Evolutionary conservation across 805 yeast genomes (phyloP).

Genomic region (Candida bentonensis): DNA sequence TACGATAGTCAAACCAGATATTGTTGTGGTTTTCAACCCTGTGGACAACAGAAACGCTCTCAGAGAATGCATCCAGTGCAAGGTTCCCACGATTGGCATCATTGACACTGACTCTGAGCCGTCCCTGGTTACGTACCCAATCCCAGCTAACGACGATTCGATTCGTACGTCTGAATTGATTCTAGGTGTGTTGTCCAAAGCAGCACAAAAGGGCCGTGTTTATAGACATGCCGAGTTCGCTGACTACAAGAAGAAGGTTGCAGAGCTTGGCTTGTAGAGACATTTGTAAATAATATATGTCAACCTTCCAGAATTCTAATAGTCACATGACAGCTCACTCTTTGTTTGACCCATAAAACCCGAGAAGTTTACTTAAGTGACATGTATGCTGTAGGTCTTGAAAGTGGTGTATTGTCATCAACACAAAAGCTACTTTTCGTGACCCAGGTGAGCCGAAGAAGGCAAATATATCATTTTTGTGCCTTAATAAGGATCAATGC

Average conservation of each 20-base stretch:
- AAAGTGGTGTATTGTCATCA: too few species aligned
- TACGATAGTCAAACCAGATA: slow-evolving; percentile 68
- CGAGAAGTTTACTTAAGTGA: too few species aligned
- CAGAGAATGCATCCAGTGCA: slow-evolving; percentile 63
- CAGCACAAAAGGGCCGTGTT: slow-evolving; percentile 67
- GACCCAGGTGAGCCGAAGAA: too few species aligned
- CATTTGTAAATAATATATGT: too few species aligned
- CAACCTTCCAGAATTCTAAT: too few species aligned
- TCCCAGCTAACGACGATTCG: slow-evolving; percentile 93
- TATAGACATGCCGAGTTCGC: slow-evolving; percentile 32
- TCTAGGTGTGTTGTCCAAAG: slow-evolving; percentile 68
- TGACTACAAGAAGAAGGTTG: slow-evolving; percentile 19
- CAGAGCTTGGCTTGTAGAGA: neutral
- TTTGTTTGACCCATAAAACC: too few species aligned
- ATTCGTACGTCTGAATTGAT: slow-evolving; percentile 66
- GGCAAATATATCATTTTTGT: too few species aligned
- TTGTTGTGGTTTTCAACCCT: slow-evolving; percentile 77
- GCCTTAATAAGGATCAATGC: too few species aligned
- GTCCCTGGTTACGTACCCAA: slow-evolving; percentile 76
- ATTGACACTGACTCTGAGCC: slow-evolving; percentile 93
- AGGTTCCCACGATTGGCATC: slow-evolving; percentile 87
- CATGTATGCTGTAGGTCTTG: too few species aligned
- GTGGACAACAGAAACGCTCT: slow-evolving; percentile 70
- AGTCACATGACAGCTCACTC: too few species aligned
- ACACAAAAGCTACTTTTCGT: too few species aligned